phyloP scores from a whole-genome alignment of 345 rosid genomes.

The Bruguiera sexangula region DNA sequence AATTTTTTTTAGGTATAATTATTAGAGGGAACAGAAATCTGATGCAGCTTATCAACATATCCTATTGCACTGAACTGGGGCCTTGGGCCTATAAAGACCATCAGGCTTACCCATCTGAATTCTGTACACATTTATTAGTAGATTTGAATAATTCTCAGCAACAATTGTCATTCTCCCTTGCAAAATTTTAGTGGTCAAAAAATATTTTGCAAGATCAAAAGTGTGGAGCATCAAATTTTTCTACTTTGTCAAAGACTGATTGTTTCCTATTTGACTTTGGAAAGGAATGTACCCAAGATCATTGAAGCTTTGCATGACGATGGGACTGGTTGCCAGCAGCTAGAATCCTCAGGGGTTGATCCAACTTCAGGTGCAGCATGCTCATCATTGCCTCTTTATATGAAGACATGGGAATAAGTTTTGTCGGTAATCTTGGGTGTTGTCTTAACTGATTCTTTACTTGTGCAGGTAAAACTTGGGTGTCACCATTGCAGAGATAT shows the following conservation, averaged over 20 bases:
- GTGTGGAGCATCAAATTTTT: neutral
- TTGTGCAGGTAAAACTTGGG: slow-evolving; percentile 76
- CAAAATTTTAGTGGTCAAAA: neutral
- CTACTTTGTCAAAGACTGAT: neutral
- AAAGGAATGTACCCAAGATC: slow-evolving; percentile 72
- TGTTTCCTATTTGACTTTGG: neutral
- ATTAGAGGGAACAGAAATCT: too few relatives aligned
- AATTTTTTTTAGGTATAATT: too few relatives aligned
- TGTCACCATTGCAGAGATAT: slow-evolving; percentile 84
- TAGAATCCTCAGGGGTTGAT: slow-evolving; percentile 62
- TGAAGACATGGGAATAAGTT: neutral
- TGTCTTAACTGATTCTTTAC: slow-evolving; percentile 4
- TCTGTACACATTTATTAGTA: neutral
- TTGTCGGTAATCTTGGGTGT: neutral
- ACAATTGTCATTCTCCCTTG: neutral
- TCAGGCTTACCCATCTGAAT: neutral
- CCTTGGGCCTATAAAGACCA: too few relatives aligned
- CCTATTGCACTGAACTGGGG: too few relatives aligned
- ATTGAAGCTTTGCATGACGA: slow-evolving; percentile 70
- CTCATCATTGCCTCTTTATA: neutral
- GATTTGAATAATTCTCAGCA: neutral
- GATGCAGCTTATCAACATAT: too few relatives aligned
- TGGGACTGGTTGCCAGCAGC: slow-evolving; percentile 74
- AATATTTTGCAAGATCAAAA: neutral
- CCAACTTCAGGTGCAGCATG: slow-evolving; percentile 58